phyloP scores from a whole-genome alignment of 257 asterid genomes.

The Salvia hispanica region DNA sequence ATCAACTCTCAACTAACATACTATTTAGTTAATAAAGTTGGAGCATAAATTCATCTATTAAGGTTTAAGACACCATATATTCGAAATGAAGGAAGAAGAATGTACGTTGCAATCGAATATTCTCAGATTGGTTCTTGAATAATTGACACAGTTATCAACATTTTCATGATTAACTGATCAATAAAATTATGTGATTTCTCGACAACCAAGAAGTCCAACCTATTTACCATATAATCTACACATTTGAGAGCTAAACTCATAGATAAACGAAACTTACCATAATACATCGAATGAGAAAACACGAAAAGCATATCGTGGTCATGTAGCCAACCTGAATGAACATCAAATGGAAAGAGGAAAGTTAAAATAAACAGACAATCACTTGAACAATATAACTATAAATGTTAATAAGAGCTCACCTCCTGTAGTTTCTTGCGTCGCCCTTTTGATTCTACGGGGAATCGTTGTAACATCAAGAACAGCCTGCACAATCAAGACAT shows the following conservation, averaged over 20 bases:
- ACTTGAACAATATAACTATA: constrained; percentile 1
- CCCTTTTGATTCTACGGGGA: constrained; percentile 98
- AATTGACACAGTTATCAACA: not conserved
- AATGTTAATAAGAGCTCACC: constrained; percentile 42
- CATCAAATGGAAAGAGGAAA: constrained; percentile 13
- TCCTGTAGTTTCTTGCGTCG: constrained; percentile 96
- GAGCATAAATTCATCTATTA: not conserved
- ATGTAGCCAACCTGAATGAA: constrained; percentile 91
- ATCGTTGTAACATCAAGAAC: constrained; percentile 87
- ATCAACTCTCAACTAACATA: not conserved
- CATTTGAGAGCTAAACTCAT: constrained; percentile 12
- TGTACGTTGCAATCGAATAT: not conserved
- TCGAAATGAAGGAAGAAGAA: not conserved
- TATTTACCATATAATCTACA: constrained; percentile 7
- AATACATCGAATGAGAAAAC: constrained; percentile 85
- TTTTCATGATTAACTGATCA: not conserved
- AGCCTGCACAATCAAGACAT: constrained; percentile 52
- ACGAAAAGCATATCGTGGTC: constrained; percentile 86
- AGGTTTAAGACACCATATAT: not conserved
- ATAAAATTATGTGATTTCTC: not conserved
- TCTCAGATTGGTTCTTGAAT: not conserved
- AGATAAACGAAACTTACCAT: constrained; percentile 61
- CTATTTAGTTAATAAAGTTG: not conserved
- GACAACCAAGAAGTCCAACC: constrained; percentile 3
- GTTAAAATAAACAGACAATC: constrained; percentile 9